phyloP scores from a whole-genome alignment of 2,329 filamentous ascomycete genomes.

The Fusarium veterinarium region DNA sequence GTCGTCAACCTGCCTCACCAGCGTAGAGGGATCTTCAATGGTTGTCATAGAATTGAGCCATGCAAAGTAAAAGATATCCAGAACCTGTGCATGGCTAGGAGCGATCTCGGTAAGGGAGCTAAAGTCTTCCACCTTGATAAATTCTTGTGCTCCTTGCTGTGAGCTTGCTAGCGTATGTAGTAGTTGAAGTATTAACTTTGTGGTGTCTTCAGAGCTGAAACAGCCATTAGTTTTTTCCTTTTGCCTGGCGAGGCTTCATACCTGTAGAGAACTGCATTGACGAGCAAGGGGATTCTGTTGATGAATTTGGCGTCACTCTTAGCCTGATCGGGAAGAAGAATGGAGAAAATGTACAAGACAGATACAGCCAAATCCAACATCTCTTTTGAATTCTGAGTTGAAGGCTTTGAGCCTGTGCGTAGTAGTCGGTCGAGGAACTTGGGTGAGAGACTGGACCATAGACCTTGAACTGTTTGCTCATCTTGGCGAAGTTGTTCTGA shows the following conservation, averaged over 20 bases:
- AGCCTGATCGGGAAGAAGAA: slow-evolving; percentile 64
- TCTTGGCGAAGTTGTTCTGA: slow-evolving; percentile 63
- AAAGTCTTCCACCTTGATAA: slow-evolving; percentile 63
- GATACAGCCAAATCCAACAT: slow-evolving; percentile 74
- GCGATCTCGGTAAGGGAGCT: slow-evolving; percentile 68
- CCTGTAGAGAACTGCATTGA: slow-evolving; percentile 66
- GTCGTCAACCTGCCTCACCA: slow-evolving; percentile 57
- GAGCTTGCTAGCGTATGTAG: slow-evolving; percentile 66
- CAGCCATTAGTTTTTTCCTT: background rate
- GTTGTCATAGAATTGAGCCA: slow-evolving; percentile 63
- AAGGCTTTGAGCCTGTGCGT: slow-evolving; percentile 60
- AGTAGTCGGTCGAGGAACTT: slow-evolving; percentile 74
- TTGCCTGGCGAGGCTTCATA: slow-evolving; percentile 43
- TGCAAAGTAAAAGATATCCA: slow-evolving; percentile 67
- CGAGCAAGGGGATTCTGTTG: slow-evolving; percentile 64
- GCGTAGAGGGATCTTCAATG: slow-evolving; percentile 44
- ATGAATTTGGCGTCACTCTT: slow-evolving; percentile 60
- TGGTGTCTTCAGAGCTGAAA: slow-evolving; percentile 63
- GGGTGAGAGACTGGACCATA: slow-evolving; percentile 71
- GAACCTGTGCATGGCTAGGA: slow-evolving; percentile 61
- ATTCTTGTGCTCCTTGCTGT: slow-evolving; percentile 60
- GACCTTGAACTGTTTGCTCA: slow-evolving; percentile 55
- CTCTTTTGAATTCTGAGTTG: slow-evolving; percentile 61
- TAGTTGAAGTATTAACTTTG: slow-evolving; percentile 65
- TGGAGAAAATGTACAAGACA: slow-evolving; percentile 71